phyloP scores from a whole-genome alignment of 169 alveolate species.

The Eimeria sp. region DNA sequence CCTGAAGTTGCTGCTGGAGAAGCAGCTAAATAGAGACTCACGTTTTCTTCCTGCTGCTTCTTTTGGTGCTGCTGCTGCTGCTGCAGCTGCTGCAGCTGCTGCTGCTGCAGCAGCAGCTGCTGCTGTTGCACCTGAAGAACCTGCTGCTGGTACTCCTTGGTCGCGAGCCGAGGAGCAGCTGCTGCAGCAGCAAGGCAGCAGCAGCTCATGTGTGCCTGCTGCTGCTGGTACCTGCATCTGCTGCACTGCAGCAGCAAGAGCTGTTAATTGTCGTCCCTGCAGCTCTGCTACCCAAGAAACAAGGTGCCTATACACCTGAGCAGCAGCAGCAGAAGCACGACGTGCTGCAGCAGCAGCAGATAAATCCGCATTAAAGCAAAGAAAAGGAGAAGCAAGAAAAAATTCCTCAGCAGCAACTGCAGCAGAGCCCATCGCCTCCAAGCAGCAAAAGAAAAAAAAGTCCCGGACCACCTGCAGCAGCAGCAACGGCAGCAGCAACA shows the following conservation, averaged over 20 bases:
- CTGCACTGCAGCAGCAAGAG: conserved; percentile 63
- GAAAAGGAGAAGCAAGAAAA: background rate
- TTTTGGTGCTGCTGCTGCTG: background rate
- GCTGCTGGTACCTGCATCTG: conserved; percentile 1
- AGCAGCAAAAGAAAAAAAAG: conserved; percentile 46
- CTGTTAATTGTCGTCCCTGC: conserved; percentile 16
- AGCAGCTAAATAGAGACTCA: conserved; percentile 14
- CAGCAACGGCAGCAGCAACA: conserved; percentile 40
- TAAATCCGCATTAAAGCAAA: background rate
- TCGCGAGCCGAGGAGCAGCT: background rate
- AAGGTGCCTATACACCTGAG: conserved; percentile 69
- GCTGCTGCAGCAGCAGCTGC: conserved; percentile 5
- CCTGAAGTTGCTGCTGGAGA: background rate
- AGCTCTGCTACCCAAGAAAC: conserved; percentile 30
- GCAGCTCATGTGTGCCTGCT: background rate
- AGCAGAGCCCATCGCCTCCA: conserved; percentile 35
- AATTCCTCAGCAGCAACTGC: background rate
- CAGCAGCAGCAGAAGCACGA: conserved; percentile 49
- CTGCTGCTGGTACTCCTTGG: conserved; percentile 19
- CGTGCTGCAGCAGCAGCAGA: conserved; percentile 51
- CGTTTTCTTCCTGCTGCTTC: background rate
- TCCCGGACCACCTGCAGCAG: conserved; percentile 65
- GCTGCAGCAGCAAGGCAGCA: conserved; percentile 63
- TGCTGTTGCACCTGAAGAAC: background rate
- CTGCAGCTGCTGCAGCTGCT: conserved; percentile 24